Evolutionary conservation across 1,284 basidiomycete species (phyloP), one percentile per base, ranked within the genome.

Genomic region (Tilletiopsis washingtonensis): DNA sequence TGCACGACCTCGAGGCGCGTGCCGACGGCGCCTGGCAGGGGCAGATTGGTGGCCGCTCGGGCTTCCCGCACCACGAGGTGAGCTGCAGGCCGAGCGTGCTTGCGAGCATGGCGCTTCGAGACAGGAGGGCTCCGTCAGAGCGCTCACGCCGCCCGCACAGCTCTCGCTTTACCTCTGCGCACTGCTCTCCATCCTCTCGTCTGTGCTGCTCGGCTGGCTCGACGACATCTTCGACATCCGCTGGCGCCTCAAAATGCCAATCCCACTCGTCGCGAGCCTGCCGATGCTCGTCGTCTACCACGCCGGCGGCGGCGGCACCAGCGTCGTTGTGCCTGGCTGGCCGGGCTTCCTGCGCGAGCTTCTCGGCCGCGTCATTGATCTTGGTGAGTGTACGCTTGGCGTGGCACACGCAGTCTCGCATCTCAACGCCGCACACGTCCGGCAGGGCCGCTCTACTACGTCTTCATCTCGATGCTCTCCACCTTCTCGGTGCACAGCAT

Each of bases 141-240:
- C 12, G 20, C 24, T 43, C 11, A 26, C 55, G 37, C 43, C 53
- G 24, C 64, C 64, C 27, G 59, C 63, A 6, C 59, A 93, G 85
- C 79, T 98, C 45, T 82, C 91, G 1, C 82, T 91, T 1, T 98
- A 94, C 74, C 80, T 99, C 15, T 93, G 93, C 0, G 90, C 90
- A 1, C 74, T 98, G 6, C 79, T 99, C 12, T 91, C 88, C 0
- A 79, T 99, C 20, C 76, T 96, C 23, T 88, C 89, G 23, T 91
- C 94, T 0, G 91, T 90, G 0, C 80, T 98, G 57, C 81, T 98
- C 2, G 93, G 94, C 7, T 96, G 98, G 68, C 78, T 97, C 42
- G 94, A 99, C 69, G 94, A 99, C 74, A 81, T 98, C 1, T 98
- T 98, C 65, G 94, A 99, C 73, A 97, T 99, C 60, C 83, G 94